A percentile compares a stretch with the other conserved stretches of the same genome.
phyloP scores from a whole-genome alignment of 2,329 filamentous ascomycete species.

The Corniculantispora saksenae region DNA sequence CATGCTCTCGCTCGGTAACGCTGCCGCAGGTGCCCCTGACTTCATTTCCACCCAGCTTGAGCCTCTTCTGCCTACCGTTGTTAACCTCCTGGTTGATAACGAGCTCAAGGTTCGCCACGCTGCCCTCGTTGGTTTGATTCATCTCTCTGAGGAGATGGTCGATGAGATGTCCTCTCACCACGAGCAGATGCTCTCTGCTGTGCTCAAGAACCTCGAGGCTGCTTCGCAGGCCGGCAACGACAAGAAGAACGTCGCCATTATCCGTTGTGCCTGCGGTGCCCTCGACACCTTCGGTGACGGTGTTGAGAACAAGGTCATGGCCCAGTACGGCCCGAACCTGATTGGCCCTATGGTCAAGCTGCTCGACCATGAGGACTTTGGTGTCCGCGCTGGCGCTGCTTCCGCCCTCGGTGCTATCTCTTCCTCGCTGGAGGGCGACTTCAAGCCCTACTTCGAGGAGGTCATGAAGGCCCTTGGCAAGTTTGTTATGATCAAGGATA shows the following conservation, averaged over 20 bases:
- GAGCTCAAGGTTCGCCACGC: constrained; percentile 83
- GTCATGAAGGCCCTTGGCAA: constrained; percentile 87
- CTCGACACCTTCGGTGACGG: constrained; percentile 91
- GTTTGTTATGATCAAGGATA: constrained; percentile 84
- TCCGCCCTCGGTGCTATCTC: constrained; percentile 90
- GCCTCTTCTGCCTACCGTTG: constrained; percentile 80
- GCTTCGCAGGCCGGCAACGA: constrained; percentile 68
- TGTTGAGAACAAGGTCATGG: constrained; percentile 74
- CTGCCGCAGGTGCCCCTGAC: constrained; percentile 93
- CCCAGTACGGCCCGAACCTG: constrained; percentile 78
- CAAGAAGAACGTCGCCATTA: constrained; percentile 79
- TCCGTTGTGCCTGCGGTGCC: constrained; percentile 86
- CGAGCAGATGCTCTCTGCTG: constrained; percentile 76
- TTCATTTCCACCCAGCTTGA: constrained; percentile 93
- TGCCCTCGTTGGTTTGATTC: constrained; percentile 81
- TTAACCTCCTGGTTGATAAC: constrained; percentile 81
- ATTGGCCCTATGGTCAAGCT: constrained; percentile 83
- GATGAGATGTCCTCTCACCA: constrained; percentile 89
- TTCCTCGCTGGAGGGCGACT: constrained; percentile 76
- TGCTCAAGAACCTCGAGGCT: constrained; percentile 86
- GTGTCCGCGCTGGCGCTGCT: constrained; percentile 86
- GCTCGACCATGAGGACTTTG: constrained; percentile 80
- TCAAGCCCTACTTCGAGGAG: constrained; percentile 87
- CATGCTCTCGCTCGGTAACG: constrained; percentile 89
- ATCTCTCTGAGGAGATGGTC: constrained; percentile 88